Evolutionary conservation across 345 rosid genomes (phyloP), one percentile per base, ranked within the genome.

Genomic region (Stellera chamaejasme): DNA sequence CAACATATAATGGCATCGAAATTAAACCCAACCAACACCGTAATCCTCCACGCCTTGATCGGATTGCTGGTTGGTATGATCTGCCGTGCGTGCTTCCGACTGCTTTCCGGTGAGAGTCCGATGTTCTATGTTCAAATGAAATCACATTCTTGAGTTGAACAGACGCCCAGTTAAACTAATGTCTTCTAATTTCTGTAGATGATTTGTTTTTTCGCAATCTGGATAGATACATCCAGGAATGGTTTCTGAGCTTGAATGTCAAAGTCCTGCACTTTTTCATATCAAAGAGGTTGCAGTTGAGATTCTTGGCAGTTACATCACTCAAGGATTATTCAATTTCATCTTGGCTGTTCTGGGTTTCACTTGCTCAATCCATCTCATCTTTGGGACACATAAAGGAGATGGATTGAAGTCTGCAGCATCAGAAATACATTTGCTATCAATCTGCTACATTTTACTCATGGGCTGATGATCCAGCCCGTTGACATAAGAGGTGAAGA

Each of bases 241-340:
- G 55, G 5, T 25, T 58, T 27, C 26, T 62, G 13, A 57, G 48
- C 3, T 41, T 71, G 56, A 56, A 12, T 8, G 32, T 66, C 27
- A 66, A 62, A 25, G 58, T 28, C 26, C 67, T 71, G 42, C 75
- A 71, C 54, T 67, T 66, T 59, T 70, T 67, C 46, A 47, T 70
- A 28, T 59, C 70, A 19, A 56, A n/a, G 56, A 48, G 58, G n/a
- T 39, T 75, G 48, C 67, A 67, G 65, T 64, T 63, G 46, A 55
- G 61, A 52, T 52, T 47, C 19, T 49, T 25, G 50, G 39, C 62
- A 11, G 48, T 59, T 12, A 15, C 56, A 45, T 57, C 15, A 9
- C 49, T 51, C 4, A 42, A 27, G 2, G 25, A 39, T 64, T 36
- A 25, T 64, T 36, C 16, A 44, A 45, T 36, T 11, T 41, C 41